Conservation (phyloP, 768 basidiomycete species). For the Lanmaoa pseudosensibilis region DNA sequence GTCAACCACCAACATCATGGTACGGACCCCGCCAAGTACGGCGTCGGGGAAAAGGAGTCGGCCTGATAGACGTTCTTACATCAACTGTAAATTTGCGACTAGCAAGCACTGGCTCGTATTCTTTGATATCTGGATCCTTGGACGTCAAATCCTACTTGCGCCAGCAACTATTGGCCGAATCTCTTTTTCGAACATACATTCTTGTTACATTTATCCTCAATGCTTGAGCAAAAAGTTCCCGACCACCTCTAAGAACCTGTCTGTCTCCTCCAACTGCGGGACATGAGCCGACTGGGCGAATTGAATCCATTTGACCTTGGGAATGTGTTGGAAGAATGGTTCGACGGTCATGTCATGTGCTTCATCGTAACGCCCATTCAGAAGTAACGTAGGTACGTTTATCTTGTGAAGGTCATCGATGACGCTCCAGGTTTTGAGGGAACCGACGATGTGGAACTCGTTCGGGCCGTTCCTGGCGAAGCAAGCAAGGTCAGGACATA, state of each 20-base stretch:
- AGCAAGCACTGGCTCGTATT: background rate
- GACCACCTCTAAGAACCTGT: constrained; percentile 34
- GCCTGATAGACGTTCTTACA: constrained; percentile 19
- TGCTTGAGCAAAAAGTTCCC: constrained; percentile 29
- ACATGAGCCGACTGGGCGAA: constrained; percentile 40
- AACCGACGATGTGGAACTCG: constrained; percentile 36
- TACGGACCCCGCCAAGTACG: constrained; percentile 80
- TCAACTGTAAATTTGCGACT: constrained; percentile 8
- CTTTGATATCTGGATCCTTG: background rate
- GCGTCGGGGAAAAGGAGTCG: constrained; percentile 35
- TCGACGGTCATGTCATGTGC: constrained; percentile 34
- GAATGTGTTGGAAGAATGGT: constrained; percentile 35
- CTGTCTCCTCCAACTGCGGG: constrained; percentile 39
- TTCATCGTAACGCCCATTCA: constrained; percentile 40
- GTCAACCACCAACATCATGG: constrained; percentile 91
- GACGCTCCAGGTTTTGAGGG: constrained; percentile 38
- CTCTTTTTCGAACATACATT: background rate
- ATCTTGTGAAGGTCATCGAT: constrained; percentile 36
- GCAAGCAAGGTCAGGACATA: background rate
- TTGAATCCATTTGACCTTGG: constrained; percentile 37
- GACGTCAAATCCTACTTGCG: background rate
- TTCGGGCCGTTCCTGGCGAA: constrained; percentile 40
- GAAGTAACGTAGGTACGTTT: constrained; percentile 33
- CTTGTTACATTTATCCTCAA: background rate
- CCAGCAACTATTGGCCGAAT: background rate